Evolutionary conservation across 148 eudicot genomes (phyloP), one percentile per base, ranked within the genome.

Genomic region (Cornus florida): DNA sequence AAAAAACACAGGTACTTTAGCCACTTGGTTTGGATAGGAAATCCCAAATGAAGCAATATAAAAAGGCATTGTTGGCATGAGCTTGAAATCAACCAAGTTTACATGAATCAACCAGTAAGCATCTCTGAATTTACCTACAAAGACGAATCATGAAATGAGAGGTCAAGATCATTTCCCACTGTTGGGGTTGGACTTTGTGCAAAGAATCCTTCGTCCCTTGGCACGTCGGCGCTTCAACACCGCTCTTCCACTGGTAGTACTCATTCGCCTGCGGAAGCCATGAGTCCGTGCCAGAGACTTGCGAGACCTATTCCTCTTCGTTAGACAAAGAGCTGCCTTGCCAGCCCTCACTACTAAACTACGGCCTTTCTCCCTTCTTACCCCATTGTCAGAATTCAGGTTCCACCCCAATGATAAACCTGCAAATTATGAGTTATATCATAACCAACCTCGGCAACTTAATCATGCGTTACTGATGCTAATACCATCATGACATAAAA

Each of bases 181-280:
- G 75, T 73, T 90, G 67, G 84, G 93, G 74, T 92, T 90, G 53
- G 99, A 74, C 82, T 95, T 93, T 17, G 97, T 84, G 93, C 97
- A 93, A 70, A 95, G 91, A 57, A 83, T 66, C 90, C 88, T 86
- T 68, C 99, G 85, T 24, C 99, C 97, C 88, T 95, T 93, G 65
- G 90, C 98, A 85, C 97, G 97, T 70, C 99, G 83, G 23, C 93
- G 92, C 86, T 87, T 82, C 56, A 93, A 78, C 73, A 87, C 71
- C 16, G 99, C 99, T 85, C 98, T 88, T 72, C 99, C 97, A 69
- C 93, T 79, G 35, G 97, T 93, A 80, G 97, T 93, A 10, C 93
- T 91, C 98, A 93, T 95, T 74, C 99, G 81, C 70, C 73, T 74
- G 77, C 92, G 87, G 56, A 92, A 94, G 17, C 98, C 97, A 69